phyloP scores from a whole-genome alignment of 2,329 filamentous ascomycete genomes.

The Triangularia verruculosa region DNA sequence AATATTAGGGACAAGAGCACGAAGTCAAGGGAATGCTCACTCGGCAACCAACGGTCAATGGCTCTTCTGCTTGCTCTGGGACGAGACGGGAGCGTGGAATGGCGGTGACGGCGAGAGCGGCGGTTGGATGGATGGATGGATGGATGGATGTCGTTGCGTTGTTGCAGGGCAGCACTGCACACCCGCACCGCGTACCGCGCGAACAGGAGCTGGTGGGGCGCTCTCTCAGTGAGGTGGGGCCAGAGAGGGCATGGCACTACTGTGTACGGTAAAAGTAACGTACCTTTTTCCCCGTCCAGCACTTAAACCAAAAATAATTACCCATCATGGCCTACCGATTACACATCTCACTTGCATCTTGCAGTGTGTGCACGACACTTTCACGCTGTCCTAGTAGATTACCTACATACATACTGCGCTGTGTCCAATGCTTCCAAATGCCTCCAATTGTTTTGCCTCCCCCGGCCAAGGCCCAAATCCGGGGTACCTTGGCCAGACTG shows the following conservation, averaged over 20 bases:
- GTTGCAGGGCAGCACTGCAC: slow-evolving; percentile 1
- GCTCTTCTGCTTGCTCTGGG: neutral
- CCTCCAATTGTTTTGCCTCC: neutral
- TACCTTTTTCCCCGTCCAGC: neutral
- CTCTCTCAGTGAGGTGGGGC: neutral
- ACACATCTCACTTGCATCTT: neutral
- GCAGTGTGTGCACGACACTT: neutral
- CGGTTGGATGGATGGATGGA: neutral
- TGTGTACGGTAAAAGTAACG: neutral
- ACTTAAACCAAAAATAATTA: neutral
- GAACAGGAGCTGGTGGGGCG: slow-evolving; percentile 8
- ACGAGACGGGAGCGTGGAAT: slow-evolving; percentile 14
- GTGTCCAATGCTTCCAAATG: neutral
- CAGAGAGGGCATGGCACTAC: neutral
- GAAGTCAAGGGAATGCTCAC: slow-evolving; percentile 2
- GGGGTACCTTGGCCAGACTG: neutral
- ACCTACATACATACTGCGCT: slow-evolving; percentile 1
- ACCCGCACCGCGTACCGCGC: neutral
- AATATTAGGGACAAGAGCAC: neutral
- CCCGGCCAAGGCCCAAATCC: slow-evolving; percentile 4
- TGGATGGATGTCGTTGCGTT: neutral
- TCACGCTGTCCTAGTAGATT: neutral
- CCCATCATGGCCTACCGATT: neutral
- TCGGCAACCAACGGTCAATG: neutral
- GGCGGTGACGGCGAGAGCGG: slow-evolving; percentile 24